phyloP scores from a whole-genome alignment of 1,139 yeast genomes.

The Suhomyces maxii region DNA sequence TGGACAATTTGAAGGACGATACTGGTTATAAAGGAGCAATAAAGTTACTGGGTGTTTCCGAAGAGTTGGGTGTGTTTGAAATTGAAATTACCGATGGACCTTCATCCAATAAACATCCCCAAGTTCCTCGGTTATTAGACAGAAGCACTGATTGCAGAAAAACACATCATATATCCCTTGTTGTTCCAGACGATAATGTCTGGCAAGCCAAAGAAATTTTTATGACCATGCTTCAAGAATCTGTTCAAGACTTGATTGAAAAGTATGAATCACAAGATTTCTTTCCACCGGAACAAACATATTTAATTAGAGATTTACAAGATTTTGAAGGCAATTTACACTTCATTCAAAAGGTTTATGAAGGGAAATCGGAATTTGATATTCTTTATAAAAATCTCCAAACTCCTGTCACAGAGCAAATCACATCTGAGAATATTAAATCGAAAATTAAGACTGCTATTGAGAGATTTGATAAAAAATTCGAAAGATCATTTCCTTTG shows the following conservation, averaged over 20 bases:
- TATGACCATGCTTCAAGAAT: conserved; percentile 66
- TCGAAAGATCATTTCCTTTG: conserved; percentile 54
- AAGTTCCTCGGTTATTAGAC: conserved; percentile 26
- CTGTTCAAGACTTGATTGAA: conserved; percentile 51
- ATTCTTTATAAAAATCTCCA: conserved; percentile 54
- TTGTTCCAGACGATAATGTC: conserved; percentile 67
- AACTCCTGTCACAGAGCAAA: conserved; percentile 40
- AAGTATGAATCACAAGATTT: conserved; percentile 28
- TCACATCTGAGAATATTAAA: conserved; percentile 45
- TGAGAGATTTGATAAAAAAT: conserved; percentile 53
- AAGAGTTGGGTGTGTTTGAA: conserved; percentile 55
- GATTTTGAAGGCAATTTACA: conserved; percentile 76
- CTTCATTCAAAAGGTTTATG: conserved; percentile 70
- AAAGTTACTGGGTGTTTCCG: conserved; percentile 53
- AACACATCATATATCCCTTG: conserved; percentile 66
- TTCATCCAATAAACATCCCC: conserved; percentile 43
- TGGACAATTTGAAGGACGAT: conserved; percentile 26
- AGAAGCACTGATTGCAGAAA: conserved; percentile 51
- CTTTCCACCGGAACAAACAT: conserved; percentile 51
- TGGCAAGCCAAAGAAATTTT: conserved; percentile 86
- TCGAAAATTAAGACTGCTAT: conserved; percentile 37
- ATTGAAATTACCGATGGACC: conserved; percentile 52
- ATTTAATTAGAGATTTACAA: conserved; percentile 59
- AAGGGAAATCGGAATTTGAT: conserved; percentile 78
- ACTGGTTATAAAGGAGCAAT: conserved; percentile 38